Percentiles rank a stretch among this genome's conserved stretches.
phyloP scores from a whole-genome alignment of 148 eudicot species.

The Rheum nobile region DNA sequence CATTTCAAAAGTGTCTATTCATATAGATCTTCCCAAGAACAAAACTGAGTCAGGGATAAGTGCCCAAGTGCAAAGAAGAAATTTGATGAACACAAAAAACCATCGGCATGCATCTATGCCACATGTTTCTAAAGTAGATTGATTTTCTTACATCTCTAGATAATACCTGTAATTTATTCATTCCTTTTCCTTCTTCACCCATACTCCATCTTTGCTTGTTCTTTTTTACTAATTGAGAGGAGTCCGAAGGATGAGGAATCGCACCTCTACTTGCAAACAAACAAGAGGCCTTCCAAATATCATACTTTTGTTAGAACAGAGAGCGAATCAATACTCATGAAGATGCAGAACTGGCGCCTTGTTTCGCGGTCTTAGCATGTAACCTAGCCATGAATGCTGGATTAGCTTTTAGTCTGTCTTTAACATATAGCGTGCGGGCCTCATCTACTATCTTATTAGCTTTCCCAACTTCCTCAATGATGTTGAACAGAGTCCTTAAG shows the following conservation, averaged over 20 bases:
- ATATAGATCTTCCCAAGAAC: not conserved
- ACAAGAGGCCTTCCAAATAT: not conserved
- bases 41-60: not conserved
- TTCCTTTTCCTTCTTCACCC: not conserved
- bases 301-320: not conserved
- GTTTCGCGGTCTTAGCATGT: slow-evolving; percentile 39
- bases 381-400: slow-evolving; percentile 77
- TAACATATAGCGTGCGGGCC: slow-evolving; percentile 50
- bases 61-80: not conserved
- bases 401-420: slow-evolving; percentile 69
- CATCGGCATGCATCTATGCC: not conserved
- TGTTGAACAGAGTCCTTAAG: slow-evolving; percentile 56
- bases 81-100: not conserved
- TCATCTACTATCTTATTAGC: slow-evolving; percentile 59
- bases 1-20: not conserved
- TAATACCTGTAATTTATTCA: not conserved
- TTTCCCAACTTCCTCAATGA: slow-evolving; percentile 88
- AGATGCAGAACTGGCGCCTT: slow-evolving; percentile 21
- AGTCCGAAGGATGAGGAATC: not conserved
- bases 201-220: not conserved
- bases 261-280: slow-evolving; percentile 1
- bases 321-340: slow-evolving; percentile 1
- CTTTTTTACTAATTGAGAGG: not conserved
- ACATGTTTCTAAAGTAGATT: not conserved
- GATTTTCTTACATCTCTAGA: not conserved